These are phyloP conservation scores for Aspergillus cavernicola DNA, from an alignment of 495 filamentous ascomycete species.

Conservation along the genomic window DNA sequence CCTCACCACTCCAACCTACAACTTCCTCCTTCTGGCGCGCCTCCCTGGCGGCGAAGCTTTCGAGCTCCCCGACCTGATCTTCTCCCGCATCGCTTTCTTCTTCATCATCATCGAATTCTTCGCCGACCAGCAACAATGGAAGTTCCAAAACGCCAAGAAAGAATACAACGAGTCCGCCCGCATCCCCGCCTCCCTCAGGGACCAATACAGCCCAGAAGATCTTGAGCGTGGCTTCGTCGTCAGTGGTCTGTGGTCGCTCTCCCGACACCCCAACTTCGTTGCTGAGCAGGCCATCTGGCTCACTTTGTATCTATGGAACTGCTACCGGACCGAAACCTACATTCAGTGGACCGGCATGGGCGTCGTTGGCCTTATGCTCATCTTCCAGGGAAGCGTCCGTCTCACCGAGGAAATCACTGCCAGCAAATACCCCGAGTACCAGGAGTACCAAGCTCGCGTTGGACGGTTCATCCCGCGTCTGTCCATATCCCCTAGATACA, in stretches of 20 bases:
- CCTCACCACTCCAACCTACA: slow-evolving; percentile 78
- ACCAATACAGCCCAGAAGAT: slow-evolving; percentile 57
- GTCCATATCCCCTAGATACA: slow-evolving; percentile 39
- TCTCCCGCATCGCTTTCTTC: slow-evolving; percentile 62
- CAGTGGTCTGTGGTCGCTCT: slow-evolving; percentile 78
- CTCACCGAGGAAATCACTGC: slow-evolving; percentile 80
- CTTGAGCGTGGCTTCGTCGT: slow-evolving; percentile 90
- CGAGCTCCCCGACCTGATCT: slow-evolving; percentile 59
- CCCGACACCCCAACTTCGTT: slow-evolving; percentile 90
- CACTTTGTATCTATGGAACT: slow-evolving; percentile 79
- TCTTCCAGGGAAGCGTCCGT: slow-evolving; percentile 87
- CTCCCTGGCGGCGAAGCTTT: slow-evolving; percentile 38
- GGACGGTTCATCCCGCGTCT: slow-evolving; percentile 75
- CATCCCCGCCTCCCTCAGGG: slow-evolving; percentile 50
- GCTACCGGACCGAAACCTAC: slow-evolving; percentile 62
- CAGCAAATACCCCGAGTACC: slow-evolving; percentile 85
- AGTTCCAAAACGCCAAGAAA: slow-evolving; percentile 77
- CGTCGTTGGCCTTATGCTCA: slow-evolving; percentile 59
- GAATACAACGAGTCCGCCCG: slow-evolving; percentile 68
- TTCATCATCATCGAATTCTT: slow-evolving; percentile 73
- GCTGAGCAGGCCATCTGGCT: slow-evolving; percentile 94
- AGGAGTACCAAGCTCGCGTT: slow-evolving; percentile 75
- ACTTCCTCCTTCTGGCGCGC: slow-evolving; percentile 60
- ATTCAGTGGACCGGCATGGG: slow-evolving; percentile 81
- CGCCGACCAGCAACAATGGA: slow-evolving; percentile 94